phyloP scores from a whole-genome alignment of 257 asterid genomes.

The Cordia subcordata region DNA sequence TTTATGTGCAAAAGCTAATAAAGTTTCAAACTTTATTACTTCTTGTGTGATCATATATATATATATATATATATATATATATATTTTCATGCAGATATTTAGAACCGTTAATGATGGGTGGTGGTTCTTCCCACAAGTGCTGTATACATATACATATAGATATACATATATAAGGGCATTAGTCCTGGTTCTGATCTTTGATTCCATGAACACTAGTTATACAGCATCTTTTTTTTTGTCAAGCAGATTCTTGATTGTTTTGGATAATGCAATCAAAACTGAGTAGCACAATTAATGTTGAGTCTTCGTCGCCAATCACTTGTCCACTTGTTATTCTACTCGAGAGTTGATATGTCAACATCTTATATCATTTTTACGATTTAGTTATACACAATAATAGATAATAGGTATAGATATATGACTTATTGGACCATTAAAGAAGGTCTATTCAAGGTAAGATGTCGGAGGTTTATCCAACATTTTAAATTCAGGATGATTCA shows the following conservation, averaged over 20 bases:
- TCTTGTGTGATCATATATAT: slow-evolving; percentile 6
- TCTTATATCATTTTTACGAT: no score
- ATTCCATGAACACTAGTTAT: no score
- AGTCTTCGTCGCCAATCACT: no score
- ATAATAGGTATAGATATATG: no score
- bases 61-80: neutral
- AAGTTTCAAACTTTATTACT: neutral
- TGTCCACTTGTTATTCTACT: no score
- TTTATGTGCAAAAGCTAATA: slow-evolving; percentile 1
- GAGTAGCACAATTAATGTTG: neutral
- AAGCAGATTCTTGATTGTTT: neutral
- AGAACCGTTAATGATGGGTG: slow-evolving; percentile 61
- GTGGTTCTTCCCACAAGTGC: slow-evolving; percentile 64
- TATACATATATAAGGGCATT: slow-evolving; percentile 83
- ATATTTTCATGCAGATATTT: slow-evolving; percentile 9
- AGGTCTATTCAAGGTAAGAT: no score
- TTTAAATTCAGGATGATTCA: no score
- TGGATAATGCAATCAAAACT: neutral
- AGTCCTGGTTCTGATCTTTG: slow-evolving; percentile 45
- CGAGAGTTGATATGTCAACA: no score
- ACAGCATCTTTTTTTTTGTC: no score
- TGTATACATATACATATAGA: slow-evolving; percentile 85
- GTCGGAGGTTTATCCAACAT: no score
- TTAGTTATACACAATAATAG: no score
- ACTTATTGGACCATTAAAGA: no score